Evolutionary conservation across 805 yeast genomes (phyloP).

Genomic region (Cyberlindnera bimundalis): DNA sequence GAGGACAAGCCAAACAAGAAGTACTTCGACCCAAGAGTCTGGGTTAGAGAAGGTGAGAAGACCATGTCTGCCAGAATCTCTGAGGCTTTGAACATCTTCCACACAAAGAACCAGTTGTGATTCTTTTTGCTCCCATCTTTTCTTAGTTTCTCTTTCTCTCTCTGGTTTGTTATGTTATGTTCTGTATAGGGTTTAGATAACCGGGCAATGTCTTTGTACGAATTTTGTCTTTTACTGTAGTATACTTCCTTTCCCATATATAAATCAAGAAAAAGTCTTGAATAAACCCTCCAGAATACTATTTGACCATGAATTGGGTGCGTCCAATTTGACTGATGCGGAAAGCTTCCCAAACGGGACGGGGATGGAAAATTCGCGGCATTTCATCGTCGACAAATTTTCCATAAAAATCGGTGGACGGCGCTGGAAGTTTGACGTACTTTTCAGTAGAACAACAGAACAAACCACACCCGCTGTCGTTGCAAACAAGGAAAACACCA

Average conservation of each 20-base stretch:
- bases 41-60: slow-evolving; percentile 99
- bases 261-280: no score
- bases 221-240: no score
- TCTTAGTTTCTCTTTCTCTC: neutral
- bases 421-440: no score
- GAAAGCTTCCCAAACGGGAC: no score
- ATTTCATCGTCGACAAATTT: slow-evolving; percentile 18
- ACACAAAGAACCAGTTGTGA: slow-evolving; percentile 62
- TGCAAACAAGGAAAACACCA: neutral
- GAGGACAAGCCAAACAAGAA: slow-evolving; percentile 99
- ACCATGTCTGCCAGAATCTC: slow-evolving; percentile 87
- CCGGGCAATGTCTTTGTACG: neutral
- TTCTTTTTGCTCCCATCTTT: no score
- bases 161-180: neutral
- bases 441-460: no score
- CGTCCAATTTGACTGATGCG: neutral
- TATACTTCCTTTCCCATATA: no score
- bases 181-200: neutral
- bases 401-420: slow-evolving; percentile 11
- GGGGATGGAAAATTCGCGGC: neutral
- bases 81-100: slow-evolving; percentile 84
- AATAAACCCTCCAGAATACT: no score
- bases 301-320: neutral
- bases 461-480: neutral
- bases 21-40: slow-evolving; percentile 99